These are phyloP conservation scores for Sordariomycetes sp. DNA, from an alignment of 2,329 filamentous ascomycete species.

Conservation along the genomic window DNA sequence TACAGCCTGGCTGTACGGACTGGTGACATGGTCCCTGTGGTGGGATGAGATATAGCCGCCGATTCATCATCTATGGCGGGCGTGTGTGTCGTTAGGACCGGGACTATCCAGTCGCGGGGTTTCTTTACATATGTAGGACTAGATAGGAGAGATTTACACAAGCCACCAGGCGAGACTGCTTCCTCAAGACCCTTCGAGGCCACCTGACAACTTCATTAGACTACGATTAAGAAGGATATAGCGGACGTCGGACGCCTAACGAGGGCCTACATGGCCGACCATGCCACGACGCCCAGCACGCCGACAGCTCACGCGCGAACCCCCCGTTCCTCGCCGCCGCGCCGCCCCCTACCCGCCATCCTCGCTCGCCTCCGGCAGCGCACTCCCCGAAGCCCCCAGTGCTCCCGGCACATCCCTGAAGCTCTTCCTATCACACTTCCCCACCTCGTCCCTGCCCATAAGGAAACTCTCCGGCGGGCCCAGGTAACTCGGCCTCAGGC, in stretches of 20 bases:
- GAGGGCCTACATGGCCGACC: not conserved
- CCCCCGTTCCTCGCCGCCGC: not conserved
- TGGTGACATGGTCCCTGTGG: not conserved
- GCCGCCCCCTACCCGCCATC: not conserved
- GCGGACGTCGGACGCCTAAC: too few relatives aligned
- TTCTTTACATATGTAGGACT: not conserved
- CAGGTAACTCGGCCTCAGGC: slow-evolving; percentile 37
- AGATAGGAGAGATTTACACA: not conserved
- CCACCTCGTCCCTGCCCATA: slow-evolving; percentile 23
- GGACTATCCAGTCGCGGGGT: not conserved
- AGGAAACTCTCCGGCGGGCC: slow-evolving; percentile 43
- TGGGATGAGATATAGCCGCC: not conserved
- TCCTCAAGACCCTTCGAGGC: too few relatives aligned
- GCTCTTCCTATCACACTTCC: slow-evolving; percentile 21
- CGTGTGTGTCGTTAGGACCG: not conserved
- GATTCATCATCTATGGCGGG: not conserved
- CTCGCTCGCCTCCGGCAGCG: not conserved
- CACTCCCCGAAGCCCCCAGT: not conserved
- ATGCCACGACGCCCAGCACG: not conserved
- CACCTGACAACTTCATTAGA: not conserved
- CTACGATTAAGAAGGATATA: not conserved
- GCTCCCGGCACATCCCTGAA: slow-evolving; percentile 12
- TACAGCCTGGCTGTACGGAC: not conserved
- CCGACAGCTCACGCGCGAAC: not conserved
- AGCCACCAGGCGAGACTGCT: not conserved